Base-by-base conservation (phyloP, 73 alveolate species). In the Blepharisma japonicum region DNA sequence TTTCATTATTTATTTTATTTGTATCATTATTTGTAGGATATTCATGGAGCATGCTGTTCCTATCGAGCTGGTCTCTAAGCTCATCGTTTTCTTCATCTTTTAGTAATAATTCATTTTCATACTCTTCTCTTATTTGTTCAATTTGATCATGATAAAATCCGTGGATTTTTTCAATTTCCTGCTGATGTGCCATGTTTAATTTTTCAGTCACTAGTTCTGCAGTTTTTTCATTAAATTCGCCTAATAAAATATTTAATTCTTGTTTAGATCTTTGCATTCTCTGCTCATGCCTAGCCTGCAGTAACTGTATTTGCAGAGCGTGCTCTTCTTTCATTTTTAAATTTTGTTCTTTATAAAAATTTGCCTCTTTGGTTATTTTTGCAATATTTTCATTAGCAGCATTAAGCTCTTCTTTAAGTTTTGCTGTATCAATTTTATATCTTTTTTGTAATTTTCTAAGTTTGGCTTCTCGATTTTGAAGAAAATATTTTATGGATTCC, bases 261-360 rank as follows among this genome's bases (percentile, higher is more conserved):
- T 14, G 38, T 39, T 25, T 61, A 25, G 38, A 18, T 5, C 46
- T 61, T 25, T 61, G 74, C 39, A 61, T n/a, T 61, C 23, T 61
- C 18, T 9, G 49, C 74, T 61, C 74, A 61, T 61, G 74, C 23
- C 74, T 0, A n/a, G 74, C 74, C 47, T 61, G 74, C 47, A 61
- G 14, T 8, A 14, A 14, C 74, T 61, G 74, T 25, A 61, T n/a
- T 25, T 61, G 74, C 5, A 14, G 74, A 20, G 23, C 23, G 47
- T 61, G 74, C 14, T 61, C 74, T 61, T 61, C 23, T 61, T 61
- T 61, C 74, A 61, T 61, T 9, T 14, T 25, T 61, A 14, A n/a
- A 14, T 14, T 61, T 25, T 14, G 18, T 25, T 14, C 39, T 61
- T n/a, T 61, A 61, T 14, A 39, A 14, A n/a, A 14, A 14, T 14